These are phyloP conservation scores for Anthracocystis walkeri DNA, from an alignment of 1,284 basidiomycete species.

Conservation along the genomic window DNA sequence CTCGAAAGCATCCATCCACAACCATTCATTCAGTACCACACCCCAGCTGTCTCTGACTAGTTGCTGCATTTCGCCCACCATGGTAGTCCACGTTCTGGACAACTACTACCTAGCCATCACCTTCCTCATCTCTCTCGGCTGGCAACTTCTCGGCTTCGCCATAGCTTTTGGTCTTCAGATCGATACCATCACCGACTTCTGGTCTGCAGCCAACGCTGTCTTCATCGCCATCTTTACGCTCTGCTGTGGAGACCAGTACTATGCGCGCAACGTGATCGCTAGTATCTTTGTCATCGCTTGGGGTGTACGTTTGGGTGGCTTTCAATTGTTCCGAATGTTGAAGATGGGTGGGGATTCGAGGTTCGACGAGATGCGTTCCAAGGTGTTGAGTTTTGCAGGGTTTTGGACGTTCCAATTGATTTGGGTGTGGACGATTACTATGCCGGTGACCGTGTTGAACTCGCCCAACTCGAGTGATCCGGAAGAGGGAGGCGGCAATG, in stretches of 20 bases:
- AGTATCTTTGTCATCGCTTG: slow-evolving; percentile 74
- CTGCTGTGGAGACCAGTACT: slow-evolving; percentile 71
- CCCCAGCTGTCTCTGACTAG: no score
- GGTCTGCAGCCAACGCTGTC: slow-evolving; percentile 62
- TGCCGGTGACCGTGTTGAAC: slow-evolving; percentile 61
- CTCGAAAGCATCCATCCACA: no score
- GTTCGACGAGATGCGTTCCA: slow-evolving; percentile 67
- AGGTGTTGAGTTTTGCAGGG: slow-evolving; percentile 46
- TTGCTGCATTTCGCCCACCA: slow-evolving; percentile 14
- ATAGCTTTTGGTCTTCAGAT: slow-evolving; percentile 70
- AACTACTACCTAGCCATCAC: slow-evolving; percentile 78
- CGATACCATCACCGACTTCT: slow-evolving; percentile 66
- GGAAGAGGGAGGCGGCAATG: slow-evolving; percentile 39
- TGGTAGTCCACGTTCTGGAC: slow-evolving; percentile 72
- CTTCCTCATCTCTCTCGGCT: slow-evolving; percentile 77
- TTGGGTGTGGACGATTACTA: slow-evolving; percentile 62
- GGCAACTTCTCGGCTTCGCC: slow-evolving; percentile 77
- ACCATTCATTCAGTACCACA: no score
- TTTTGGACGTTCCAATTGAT: slow-evolving; percentile 60
- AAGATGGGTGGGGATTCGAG: slow-evolving; percentile 66
- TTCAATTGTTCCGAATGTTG: slow-evolving; percentile 64
- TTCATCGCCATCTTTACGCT: slow-evolving; percentile 69
- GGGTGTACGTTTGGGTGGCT: slow-evolving; percentile 62
- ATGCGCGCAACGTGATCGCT: slow-evolving; percentile 75
- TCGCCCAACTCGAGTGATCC: slow-evolving; percentile 54